A percentile compares a stretch with the other conserved stretches of the same genome.
phyloP scores from a whole-genome alignment of 2,329 filamentous ascomycete genomes.

The Diaporthe australafricana region DNA sequence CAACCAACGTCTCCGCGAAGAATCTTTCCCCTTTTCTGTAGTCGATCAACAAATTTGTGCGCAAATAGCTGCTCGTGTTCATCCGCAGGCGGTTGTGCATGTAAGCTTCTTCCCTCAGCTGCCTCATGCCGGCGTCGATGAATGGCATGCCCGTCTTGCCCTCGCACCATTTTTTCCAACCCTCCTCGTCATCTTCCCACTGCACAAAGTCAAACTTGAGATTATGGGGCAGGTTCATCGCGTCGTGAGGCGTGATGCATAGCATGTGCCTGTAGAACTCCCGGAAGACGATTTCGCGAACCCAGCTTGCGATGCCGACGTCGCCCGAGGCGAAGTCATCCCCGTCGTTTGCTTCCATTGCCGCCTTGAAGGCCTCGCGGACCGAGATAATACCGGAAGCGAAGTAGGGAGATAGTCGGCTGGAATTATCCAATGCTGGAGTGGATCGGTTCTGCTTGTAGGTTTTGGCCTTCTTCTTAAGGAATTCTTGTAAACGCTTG shows the following conservation, averaged over 20 bases:
- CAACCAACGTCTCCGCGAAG: slow-evolving; percentile 73
- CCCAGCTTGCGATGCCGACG: slow-evolving; percentile 41
- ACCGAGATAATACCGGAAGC: slow-evolving; percentile 44
- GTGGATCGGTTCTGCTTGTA: slow-evolving; percentile 48
- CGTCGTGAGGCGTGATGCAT: slow-evolving; percentile 41
- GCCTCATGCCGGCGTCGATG: slow-evolving; percentile 76
- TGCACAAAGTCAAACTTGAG: slow-evolving; percentile 74
- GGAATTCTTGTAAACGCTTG: slow-evolving; percentile 46
- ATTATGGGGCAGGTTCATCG: slow-evolving; percentile 82
- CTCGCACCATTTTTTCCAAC: slow-evolving; percentile 70
- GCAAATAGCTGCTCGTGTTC: slow-evolving; percentile 73
- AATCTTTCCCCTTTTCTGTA: slow-evolving; percentile 74
- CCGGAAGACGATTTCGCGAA: slow-evolving; percentile 44
- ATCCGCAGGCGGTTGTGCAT: slow-evolving; percentile 77
- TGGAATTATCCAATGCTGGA: slow-evolving; percentile 48
- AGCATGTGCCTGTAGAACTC: slow-evolving; percentile 45
- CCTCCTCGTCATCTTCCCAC: slow-evolving; percentile 71
- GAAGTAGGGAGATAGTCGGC: slow-evolving; percentile 49
- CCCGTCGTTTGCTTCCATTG: slow-evolving; percentile 30
- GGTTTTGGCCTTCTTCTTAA: slow-evolving; percentile 46
- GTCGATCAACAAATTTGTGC: slow-evolving; percentile 73
- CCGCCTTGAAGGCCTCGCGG: slow-evolving; percentile 39
- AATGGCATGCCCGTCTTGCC: slow-evolving; percentile 74
- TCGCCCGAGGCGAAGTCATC: slow-evolving; percentile 29
- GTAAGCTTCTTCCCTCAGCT: slow-evolving; percentile 66